These are phyloP conservation scores for Trametes punicea DNA, from an alignment of 768 basidiomycete species.

Conservation along the genomic window DNA sequence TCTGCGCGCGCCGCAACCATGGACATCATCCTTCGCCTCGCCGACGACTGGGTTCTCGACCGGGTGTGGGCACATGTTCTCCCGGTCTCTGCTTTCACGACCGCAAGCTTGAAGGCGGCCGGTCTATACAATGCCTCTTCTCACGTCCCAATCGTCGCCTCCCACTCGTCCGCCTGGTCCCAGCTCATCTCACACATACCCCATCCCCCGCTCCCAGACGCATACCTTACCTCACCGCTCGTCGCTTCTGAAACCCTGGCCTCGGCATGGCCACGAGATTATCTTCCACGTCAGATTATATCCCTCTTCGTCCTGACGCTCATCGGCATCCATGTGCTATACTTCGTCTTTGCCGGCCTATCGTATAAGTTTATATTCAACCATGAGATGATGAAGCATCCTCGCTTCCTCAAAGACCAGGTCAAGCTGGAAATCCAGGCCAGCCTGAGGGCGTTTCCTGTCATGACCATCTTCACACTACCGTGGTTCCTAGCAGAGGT, in stretches of 20 bases:
- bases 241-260: slow-evolving; percentile 32
- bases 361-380: slow-evolving; percentile 91
- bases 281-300: slow-evolving; percentile 71
- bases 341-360: slow-evolving; percentile 83
- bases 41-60: slow-evolving; percentile 77
- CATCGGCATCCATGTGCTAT: slow-evolving; percentile 79
- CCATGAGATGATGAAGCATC: slow-evolving; percentile 93
- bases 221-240: slow-evolving; percentile 30
- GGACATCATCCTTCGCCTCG: slow-evolving; percentile 77
- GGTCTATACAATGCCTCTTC: slow-evolving; percentile 30
- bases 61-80: slow-evolving; percentile 70
- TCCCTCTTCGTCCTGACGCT: slow-evolving; percentile 73
- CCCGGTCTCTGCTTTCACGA: slow-evolving; percentile 43
- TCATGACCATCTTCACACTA: slow-evolving; percentile 78
- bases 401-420: slow-evolving; percentile 89
- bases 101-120: slow-evolving; percentile 17
- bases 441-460: slow-evolving; percentile 76
- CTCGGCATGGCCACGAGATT: slow-evolving; percentile 85
- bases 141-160: slow-evolving; percentile 36
- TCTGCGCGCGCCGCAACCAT: slow-evolving; percentile 38
- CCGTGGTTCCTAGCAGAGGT: slow-evolving; percentile 96
- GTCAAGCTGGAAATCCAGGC: slow-evolving; percentile 72
- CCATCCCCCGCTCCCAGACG: slow-evolving; percentile 47
- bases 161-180: slow-evolving; percentile 46
- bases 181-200: slow-evolving; percentile 54